A percentile compares a stretch with the other conserved stretches of the same genome.
phyloP scores from a whole-genome alignment of 148 eudicot genomes.

The Selenicereus undatus region DNA sequence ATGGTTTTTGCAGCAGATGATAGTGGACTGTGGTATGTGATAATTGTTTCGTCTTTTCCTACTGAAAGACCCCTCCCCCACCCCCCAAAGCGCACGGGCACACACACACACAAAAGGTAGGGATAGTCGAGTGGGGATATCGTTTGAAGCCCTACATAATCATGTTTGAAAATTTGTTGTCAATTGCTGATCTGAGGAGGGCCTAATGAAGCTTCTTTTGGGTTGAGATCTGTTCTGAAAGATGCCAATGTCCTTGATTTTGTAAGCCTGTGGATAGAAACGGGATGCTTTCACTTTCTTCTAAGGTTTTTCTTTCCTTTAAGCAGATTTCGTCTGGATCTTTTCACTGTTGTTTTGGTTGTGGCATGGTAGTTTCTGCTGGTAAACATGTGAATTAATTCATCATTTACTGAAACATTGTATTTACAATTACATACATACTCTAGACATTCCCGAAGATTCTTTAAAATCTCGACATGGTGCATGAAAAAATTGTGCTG shows the following conservation, averaged over 20 bases:
- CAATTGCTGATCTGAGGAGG: not conserved
- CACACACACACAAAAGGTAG: no score
- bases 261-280: not conserved
- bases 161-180: not conserved
- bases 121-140: not conserved
- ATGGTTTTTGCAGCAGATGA: constrained; percentile 92
- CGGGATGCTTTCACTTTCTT: not conserved
- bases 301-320: not conserved
- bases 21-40: constrained; percentile 74
- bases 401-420: no score
- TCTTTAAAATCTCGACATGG: no score
- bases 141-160: not conserved
- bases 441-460: no score
- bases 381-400: no score
- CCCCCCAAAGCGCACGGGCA: no score
- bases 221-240: not conserved
- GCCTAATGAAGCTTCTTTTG: not conserved
- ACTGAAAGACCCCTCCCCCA: not conserved
- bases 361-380: not conserved
- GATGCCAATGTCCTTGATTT: not conserved
- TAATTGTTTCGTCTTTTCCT: not conserved
- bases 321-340: not conserved
- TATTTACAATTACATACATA: no score
- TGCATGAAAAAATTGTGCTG: no score
- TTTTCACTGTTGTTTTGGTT: not conserved